Base-by-base conservation (phyloP, 495 filamentous ascomycete species). In the Tuber melanosporum region DNA sequence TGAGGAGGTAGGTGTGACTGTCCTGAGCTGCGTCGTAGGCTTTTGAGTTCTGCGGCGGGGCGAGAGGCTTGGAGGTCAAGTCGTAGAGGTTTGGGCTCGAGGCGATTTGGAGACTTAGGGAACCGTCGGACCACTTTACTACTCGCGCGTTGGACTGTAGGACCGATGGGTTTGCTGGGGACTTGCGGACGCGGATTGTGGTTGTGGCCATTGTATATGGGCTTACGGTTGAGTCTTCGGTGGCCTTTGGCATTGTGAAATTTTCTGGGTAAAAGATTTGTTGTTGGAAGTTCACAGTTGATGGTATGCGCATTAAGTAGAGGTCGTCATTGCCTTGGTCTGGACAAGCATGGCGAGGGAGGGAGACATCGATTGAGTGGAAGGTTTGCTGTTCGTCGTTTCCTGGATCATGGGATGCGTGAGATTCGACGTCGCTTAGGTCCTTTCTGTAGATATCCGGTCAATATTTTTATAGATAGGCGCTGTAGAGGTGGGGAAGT, bases 61-160 rank as follows among this genome's bases (percentile, higher is more conserved):
- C 89, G 73, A 93, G 89, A 10, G 88, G 82, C 83, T 91, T 91
- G 26, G 87, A 87, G 73, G 88, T 83, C 69, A 92, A 87, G 74
- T 89, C 87, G 83, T 92, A 92, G 82, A 93, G 91, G 74, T 89
- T 88, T 44, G 85, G 85, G 6, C 91, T 89, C 6, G 88, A 90
- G 39, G 90, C 91, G 47, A 93, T 85, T 81, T 93, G 91, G 9
- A 93, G 86, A 19, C 91, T 92, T 49, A 92, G 84, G 7, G 90
- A 91, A 47, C 91, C 91, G 80, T 93, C 92, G 70, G 90, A 90
- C 91, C 91, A 93, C 75, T 87, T 88, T 66, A 92, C 87, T 47
- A 93, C 86, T 32, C 91, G 90, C 22, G 91, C 90, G 81, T 93
- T 93, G 5, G 90, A 92, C 81, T 93, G 90, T 22, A 91, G 84